Percentiles rank a stretch among this genome's conserved stretches.
These are phyloP conservation scores for Chalciporus piperatus DNA, from an alignment of 768 basidiomycete genomes.

Conservation along the genomic window DNA sequence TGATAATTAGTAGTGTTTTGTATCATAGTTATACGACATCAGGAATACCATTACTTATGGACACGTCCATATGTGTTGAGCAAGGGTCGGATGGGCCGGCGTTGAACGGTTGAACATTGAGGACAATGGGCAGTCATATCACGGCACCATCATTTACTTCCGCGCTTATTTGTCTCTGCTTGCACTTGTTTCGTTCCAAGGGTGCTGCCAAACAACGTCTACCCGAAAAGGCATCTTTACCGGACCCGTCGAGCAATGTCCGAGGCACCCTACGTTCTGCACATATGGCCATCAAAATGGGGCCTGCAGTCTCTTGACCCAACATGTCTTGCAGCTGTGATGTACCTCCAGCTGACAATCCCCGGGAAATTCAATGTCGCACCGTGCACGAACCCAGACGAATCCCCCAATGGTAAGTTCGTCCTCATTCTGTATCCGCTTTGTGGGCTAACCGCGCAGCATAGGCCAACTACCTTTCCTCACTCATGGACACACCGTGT, in stretches of 20 bases:
- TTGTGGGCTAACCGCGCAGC: slow-evolving; percentile 1
- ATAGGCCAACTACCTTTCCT: slow-evolving; percentile 74
- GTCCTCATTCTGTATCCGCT: not conserved
- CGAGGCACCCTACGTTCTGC: slow-evolving; percentile 33
- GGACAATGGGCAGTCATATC: not conserved
- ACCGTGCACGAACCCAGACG: slow-evolving; percentile 65
- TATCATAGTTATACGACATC: slow-evolving; percentile 7
- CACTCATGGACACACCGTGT: slow-evolving; percentile 49
- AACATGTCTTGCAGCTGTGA: slow-evolving; percentile 57
- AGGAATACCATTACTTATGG: slow-evolving; percentile 4
- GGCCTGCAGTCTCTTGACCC: slow-evolving; percentile 66
- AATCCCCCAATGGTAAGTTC: slow-evolving; percentile 67
- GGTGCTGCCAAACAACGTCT: slow-evolving; percentile 7
- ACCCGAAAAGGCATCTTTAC: not conserved
- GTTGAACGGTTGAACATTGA: not conserved
- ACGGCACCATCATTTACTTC: not conserved
- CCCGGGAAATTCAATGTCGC: slow-evolving; percentile 65
- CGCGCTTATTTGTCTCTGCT: slow-evolving; percentile 8
- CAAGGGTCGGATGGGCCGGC: not conserved
- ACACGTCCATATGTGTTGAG: not conserved
- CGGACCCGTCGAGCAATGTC: slow-evolving; percentile 16
- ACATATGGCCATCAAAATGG: slow-evolving; percentile 73
- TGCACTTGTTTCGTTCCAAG: slow-evolving; percentile 18
- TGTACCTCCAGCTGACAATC: slow-evolving; percentile 66
- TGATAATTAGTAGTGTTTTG: slow-evolving; percentile 6